Evolutionary conservation across 2,329 filamentous ascomycete genomes (phyloP), one percentile per base, ranked within the genome.

Genomic region (Stachybotrys chartarum): DNA sequence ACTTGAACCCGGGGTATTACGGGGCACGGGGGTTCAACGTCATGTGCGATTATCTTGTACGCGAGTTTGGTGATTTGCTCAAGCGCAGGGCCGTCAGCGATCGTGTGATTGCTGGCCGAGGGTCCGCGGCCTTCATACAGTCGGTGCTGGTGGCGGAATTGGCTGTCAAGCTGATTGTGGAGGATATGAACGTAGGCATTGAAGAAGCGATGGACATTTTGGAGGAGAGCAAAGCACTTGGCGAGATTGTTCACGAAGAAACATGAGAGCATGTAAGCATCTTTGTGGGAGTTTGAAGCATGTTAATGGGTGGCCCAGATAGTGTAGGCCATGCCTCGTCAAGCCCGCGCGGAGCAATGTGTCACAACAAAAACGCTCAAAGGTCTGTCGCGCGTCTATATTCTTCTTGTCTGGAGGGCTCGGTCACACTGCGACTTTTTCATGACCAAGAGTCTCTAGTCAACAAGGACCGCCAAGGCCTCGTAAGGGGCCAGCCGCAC

Each of bases 1-100:
- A 76, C 55, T 76, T 87, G 32, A 85, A 81, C 3, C 88, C 88
- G 10, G 91, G 91, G 0, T 96, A 96, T 70, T 96, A 96, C 70
- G 91, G 91, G 1, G 81, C 86, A 3, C 81, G 85, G 18, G 91
- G 91, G 1, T 78, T 88, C 53, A 82, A 82, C 51, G 72, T 81
- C 53, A 90, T 96, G 80, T 88, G 84, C 49, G 85, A 90, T 63
- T 81, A 80, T 54, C 80, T 91, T 44, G 83, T 88, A 56, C 65
- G 72, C 4, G 75, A 77, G 50, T 85, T 90, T 66, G 82, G 80
- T 14, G 67, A 76, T 8, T 69, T 81, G 58, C 70, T 93, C 32
- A 83, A 86, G 56, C 76, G 80, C 60, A 78, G 82, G 54, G 83
- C 86, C 2, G 74, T 84, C 16, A 75, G 79, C 53, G 88, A 93